Percentiles rank a stretch among this genome's conserved stretches.
phyloP scores from a whole-genome alignment of 2,329 filamentous ascomycete species.

The Arthrobotrys sphaeroides region DNA sequence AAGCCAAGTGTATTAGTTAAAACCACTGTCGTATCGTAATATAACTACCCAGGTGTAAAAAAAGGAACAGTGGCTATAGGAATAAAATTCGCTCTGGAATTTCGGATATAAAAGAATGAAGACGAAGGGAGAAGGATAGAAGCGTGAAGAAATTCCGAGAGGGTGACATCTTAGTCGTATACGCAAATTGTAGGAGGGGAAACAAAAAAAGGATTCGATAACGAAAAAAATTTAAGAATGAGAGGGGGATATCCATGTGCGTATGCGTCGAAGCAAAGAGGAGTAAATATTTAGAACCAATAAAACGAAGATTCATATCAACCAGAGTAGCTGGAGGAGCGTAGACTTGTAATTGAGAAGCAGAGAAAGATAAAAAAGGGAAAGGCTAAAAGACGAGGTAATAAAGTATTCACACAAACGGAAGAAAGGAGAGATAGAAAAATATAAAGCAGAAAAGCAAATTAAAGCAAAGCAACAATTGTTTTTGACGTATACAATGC shows the following conservation, averaged over 20 bases:
- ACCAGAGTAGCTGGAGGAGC: too few relatives aligned
- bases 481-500: conserved; percentile 38
- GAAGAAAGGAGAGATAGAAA: not conserved
- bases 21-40: not conserved
- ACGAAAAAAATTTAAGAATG: not conserved
- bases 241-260: not conserved
- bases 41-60: not conserved
- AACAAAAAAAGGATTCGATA: not conserved
- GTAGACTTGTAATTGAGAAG: not conserved
- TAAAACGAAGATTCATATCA: not conserved
- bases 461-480: conserved; percentile 3
- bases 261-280: not conserved
- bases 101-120: not conserved
- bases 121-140: not conserved
- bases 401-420: conserved; percentile 11
- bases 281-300: not conserved
- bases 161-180: conserved; percentile 1
- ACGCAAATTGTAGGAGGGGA: not conserved
- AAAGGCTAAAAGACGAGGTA: conserved; percentile 11
- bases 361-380: not conserved
- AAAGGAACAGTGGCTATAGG: too few relatives aligned
- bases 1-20: not conserved
- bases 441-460: not conserved
- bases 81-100: not conserved
- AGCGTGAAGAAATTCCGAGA: too few relatives aligned